Conservation (phyloP, 2,329 filamentous ascomycete species). For the Cladobotryum protrusum region DNA sequence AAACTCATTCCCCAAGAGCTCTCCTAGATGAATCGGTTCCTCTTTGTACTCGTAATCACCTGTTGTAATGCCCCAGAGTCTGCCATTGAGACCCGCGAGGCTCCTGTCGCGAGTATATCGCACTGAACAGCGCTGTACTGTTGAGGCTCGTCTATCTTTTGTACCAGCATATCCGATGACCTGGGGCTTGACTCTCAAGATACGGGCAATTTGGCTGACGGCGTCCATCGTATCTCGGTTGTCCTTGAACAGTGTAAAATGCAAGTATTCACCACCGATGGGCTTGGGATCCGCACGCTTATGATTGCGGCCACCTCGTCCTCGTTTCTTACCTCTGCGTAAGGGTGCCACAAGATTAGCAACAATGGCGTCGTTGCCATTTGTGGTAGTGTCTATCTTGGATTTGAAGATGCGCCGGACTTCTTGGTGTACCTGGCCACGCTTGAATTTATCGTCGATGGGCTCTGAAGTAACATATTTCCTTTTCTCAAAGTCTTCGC, state of each 20-base stretch:
- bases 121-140: conserved; percentile 72
- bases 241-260: conserved; percentile 92
- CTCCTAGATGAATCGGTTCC: conserved; percentile 70
- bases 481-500: conserved; percentile 21
- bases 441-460: conserved; percentile 39
- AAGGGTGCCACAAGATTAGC: conserved; percentile 55
- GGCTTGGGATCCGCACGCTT: conserved; percentile 27
- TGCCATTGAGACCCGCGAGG: conserved; percentile 58
- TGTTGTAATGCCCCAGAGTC: conserved; percentile 57
- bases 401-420: conserved; percentile 76
- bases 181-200: conserved; percentile 68
- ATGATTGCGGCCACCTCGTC: conserved; percentile 20
- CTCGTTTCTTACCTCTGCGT: conserved; percentile 27
- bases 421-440: conserved; percentile 48
- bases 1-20: conserved; percentile 86
- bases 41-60: conserved; percentile 77
- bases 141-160: conserved; percentile 83
- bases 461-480: conserved; percentile 34
- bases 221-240: conserved; percentile 97
- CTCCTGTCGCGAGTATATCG: conserved; percentile 46
- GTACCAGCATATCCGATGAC: conserved; percentile 74
- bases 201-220: conserved; percentile 66
- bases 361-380: conserved; percentile 51
- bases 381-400: conserved; percentile 68
- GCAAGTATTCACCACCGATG: conserved; percentile 64